These are phyloP conservation scores for Naganishia sp. DNA, from an alignment of 1,284 basidiomycete species.

Conservation along the genomic window DNA sequence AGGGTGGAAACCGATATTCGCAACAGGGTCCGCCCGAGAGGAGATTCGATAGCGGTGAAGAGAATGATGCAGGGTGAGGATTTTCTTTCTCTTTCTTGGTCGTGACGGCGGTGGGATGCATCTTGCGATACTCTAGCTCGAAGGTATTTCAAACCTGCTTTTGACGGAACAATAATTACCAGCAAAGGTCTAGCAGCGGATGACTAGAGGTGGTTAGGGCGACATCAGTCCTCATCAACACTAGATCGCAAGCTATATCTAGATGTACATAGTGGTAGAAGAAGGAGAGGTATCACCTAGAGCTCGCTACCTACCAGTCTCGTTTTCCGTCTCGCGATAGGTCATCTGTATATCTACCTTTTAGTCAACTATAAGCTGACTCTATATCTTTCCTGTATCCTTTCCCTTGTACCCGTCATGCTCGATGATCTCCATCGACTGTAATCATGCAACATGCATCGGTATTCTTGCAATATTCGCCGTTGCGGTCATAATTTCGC, in stretches of 20 bases:
- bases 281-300: background rate
- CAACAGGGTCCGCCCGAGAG: constrained; percentile 21
- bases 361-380: constrained; percentile 19
- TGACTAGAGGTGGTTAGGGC: no score
- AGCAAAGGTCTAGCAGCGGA: no score
- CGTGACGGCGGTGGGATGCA: background rate
- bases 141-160: no score
- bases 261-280: constrained; percentile 14
- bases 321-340: background rate
- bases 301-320: constrained; percentile 16
- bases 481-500: background rate
- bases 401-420: constrained; percentile 16
- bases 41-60: constrained; percentile 16
- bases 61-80: constrained; percentile 30
- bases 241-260: constrained; percentile 5
- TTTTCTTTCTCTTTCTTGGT: background rate
- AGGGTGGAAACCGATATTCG: constrained; percentile 23
- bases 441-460: constrained; percentile 13
- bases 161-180: no score
- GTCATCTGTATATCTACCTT: constrained; percentile 14
- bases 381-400: constrained; percentile 17
- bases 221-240: no score
- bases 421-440: constrained; percentile 17
- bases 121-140: no score
- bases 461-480: background rate